Conservation (phyloP, 2,329 filamentous ascomycete genomes). For the Stagonosporopsis rhizophila region DNA sequence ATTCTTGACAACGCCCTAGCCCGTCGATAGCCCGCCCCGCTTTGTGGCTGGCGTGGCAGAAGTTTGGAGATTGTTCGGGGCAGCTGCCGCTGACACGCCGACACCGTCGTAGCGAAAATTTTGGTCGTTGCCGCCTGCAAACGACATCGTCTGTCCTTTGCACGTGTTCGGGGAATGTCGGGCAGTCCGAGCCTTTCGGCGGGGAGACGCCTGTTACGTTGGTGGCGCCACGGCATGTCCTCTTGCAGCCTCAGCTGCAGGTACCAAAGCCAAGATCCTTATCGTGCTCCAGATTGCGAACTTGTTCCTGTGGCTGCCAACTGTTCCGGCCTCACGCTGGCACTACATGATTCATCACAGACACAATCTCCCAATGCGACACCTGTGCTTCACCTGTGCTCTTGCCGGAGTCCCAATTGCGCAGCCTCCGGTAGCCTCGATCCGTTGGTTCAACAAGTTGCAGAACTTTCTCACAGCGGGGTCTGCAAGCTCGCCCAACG, state of each 20-base stretch:
- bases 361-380: conserved; percentile 3
- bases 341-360: conserved; percentile 1
- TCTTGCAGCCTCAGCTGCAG: conserved; percentile 23
- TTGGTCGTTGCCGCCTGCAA: conserved; percentile 29
- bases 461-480: conserved; percentile 22
- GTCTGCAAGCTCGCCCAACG: conserved; percentile 23
- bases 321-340: conserved; percentile 12
- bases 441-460: conserved; percentile 17
- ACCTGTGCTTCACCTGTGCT: conserved; percentile 20
- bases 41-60: conserved; percentile 21
- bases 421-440: conserved; percentile 9
- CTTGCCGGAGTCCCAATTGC: conserved; percentile 8
- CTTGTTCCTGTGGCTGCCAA: background rate
- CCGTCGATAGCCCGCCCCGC: conserved; percentile 38
- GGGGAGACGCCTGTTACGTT: conserved; percentile 25
- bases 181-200: conserved; percentile 10
- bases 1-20: conserved; percentile 30
- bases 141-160: conserved; percentile 20
- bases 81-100: conserved; percentile 28
- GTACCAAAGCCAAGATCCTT: conserved; percentile 16
- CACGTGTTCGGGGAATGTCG: conserved; percentile 21
- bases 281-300: conserved; percentile 7
- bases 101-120: conserved; percentile 24
- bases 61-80: conserved; percentile 34
- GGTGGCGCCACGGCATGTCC: conserved; percentile 26